Percentiles rank a stretch among this genome's conserved stretches.
These are phyloP conservation scores for Myriosclerotinia curreyana DNA, from an alignment of 2,329 filamentous ascomycete species.

Conservation along the genomic window DNA sequence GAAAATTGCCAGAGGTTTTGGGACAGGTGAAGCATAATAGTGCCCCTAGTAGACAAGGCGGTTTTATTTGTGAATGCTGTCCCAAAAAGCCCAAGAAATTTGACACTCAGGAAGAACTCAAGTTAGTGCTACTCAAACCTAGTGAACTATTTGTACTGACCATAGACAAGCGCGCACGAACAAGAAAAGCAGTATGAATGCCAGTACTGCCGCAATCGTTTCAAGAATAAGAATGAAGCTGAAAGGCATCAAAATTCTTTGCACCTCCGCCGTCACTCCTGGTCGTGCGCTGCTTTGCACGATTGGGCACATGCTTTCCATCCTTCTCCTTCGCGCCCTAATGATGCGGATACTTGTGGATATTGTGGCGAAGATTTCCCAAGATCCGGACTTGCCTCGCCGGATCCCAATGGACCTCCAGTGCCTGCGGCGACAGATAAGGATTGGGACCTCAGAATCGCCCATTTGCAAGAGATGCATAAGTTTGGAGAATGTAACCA, in stretches of 20 bases:
- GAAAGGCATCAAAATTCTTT: slow-evolving; percentile 95
- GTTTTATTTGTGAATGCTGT: slow-evolving; percentile 86
- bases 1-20: slow-evolving; percentile 48
- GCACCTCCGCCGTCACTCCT: slow-evolving; percentile 87
- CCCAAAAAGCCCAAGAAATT: slow-evolving; percentile 98
- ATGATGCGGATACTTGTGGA: slow-evolving; percentile 77
- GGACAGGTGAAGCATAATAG: slow-evolving; percentile 45
- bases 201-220: slow-evolving; percentile 86
- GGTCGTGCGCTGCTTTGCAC: slow-evolving; percentile 88
- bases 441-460: slow-evolving; percentile 83
- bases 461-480: slow-evolving; percentile 85
- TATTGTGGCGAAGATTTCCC: slow-evolving; percentile 92
- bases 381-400: slow-evolving; percentile 42
- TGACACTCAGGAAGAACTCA: slow-evolving; percentile 76
- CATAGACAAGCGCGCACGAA: slow-evolving; percentile 67
- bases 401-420: slow-evolving; percentile 43
- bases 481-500: slow-evolving; percentile 99
- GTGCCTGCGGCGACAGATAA: slow-evolving; percentile 62
- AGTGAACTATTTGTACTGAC: slow-evolving; percentile 32
- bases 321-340: slow-evolving; percentile 65
- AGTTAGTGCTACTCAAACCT: slow-evolving; percentile 53
- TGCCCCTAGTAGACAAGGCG: slow-evolving; percentile 52
- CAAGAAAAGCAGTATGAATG: slow-evolving; percentile 97
- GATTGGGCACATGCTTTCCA: slow-evolving; percentile 82
- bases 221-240: slow-evolving; percentile 99